These are phyloP conservation scores for Cicer bijugum DNA, from an alignment of 306 rosid genomes.

Conservation along the genomic window DNA sequence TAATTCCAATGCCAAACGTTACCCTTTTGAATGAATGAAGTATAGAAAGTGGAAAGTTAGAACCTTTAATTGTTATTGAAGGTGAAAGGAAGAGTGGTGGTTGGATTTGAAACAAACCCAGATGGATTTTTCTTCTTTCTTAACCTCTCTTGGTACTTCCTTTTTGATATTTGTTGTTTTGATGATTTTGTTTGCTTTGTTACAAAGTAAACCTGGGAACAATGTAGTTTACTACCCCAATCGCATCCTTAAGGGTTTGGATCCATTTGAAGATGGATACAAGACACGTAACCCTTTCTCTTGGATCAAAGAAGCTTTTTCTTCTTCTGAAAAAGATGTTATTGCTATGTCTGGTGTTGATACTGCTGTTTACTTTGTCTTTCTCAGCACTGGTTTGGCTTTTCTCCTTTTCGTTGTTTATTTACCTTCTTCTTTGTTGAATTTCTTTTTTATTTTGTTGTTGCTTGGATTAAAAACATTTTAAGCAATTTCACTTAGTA, in stretches of 20 bases:
- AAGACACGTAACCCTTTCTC: constrained; percentile 71
- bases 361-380: constrained; percentile 92
- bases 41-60: constrained; percentile 1
- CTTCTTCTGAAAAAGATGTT: constrained; percentile 72
- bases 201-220: constrained; percentile 72
- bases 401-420: neutral
- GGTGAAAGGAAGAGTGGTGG: neutral
- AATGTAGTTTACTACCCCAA: constrained; percentile 89
- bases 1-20: constrained; percentile 35
- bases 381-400: constrained; percentile 71
- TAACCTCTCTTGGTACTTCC: constrained; percentile 88
- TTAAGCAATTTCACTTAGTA: neutral
- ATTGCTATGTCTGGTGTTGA: constrained; percentile 82
- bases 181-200: constrained; percentile 67
- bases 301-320: constrained; percentile 75
- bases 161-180: constrained; percentile 70
- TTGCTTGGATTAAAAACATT: constrained; percentile 15
- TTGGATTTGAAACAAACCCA: constrained; percentile 20
- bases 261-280: constrained; percentile 57
- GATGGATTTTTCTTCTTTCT: constrained; percentile 83
- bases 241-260: constrained; percentile 78
- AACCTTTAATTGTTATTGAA: constrained; percentile 2
- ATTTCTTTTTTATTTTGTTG: neutral
- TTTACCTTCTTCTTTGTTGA: neutral
- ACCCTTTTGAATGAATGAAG: constrained; percentile 14